Percentiles rank a stretch among this genome's conserved stretches.
Evolutionary conservation across 2,329 filamentous ascomycete species (phyloP).

Genomic region (Sporothrix brasiliensis): DNA sequence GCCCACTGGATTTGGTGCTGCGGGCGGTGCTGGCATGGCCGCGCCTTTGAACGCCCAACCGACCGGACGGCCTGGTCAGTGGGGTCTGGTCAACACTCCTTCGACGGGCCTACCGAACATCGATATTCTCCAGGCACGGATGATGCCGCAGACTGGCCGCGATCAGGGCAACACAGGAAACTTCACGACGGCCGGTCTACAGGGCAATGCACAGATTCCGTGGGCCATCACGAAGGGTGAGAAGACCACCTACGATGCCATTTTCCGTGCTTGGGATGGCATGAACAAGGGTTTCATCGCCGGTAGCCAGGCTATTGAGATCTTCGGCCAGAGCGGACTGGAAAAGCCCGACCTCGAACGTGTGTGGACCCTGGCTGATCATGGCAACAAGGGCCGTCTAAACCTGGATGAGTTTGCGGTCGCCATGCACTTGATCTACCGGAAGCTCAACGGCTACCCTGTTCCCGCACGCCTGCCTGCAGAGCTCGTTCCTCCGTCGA

Average conservation of each 20-base stretch:
- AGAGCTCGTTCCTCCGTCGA: conserved; percentile 92
- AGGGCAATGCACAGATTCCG: conserved; percentile 92
- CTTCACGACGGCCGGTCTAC: conserved; percentile 83
- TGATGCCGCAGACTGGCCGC: conserved; percentile 96
- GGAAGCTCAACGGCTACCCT: conserved; percentile 94
- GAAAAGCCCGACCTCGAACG: conserved; percentile 87
- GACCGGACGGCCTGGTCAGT: conserved; percentile 89
- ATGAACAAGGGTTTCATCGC: conserved; percentile 89
- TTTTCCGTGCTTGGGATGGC: conserved; percentile 97
- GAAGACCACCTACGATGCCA: conserved; percentile 92
- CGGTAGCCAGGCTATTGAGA: conserved; percentile 91
- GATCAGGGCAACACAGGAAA: conserved; percentile 62
- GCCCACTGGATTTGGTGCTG: conserved; percentile 63
- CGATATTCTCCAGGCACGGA: conserved; percentile 84
- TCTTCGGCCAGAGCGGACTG: conserved; percentile 93
- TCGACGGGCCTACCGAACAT: conserved; percentile 89
- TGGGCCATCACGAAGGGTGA: conserved; percentile 99
- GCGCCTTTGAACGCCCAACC: conserved; percentile 85
- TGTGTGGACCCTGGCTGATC: conserved; percentile 93
- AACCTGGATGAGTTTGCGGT: conserved; percentile 98
- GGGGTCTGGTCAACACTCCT: conserved; percentile 97
- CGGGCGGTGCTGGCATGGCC: conserved; percentile 64
- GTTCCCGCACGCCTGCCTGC: conserved; percentile 84
- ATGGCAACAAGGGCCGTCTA: conserved; percentile 89
- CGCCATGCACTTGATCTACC: conserved; percentile 98